Conservation (phyloP, 169 alveolate species). For the Plasmodium coatneyi region DNA sequence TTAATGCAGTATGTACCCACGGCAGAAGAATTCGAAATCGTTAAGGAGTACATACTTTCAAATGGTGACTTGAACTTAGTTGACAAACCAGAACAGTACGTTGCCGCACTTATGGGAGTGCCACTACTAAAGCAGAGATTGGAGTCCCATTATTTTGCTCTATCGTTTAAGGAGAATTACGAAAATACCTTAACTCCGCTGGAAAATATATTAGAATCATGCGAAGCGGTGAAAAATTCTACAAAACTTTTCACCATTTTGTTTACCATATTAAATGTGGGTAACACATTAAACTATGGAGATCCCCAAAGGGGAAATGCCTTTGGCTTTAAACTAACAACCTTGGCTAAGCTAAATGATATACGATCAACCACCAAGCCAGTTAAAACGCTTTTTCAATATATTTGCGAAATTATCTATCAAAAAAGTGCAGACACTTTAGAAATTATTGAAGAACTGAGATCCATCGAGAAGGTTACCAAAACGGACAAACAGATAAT, state of each 20-base stretch:
- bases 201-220: slow-evolving; percentile 83
- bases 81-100: slow-evolving; percentile 93
- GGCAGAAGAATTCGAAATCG: slow-evolving; percentile 88
- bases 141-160: slow-evolving; percentile 88
- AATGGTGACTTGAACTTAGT: slow-evolving; percentile 90
- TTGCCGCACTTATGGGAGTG: slow-evolving; percentile 90
- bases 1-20: slow-evolving; percentile 89
- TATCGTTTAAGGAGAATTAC: slow-evolving; percentile 87
- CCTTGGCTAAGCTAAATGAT: slow-evolving; percentile 88
- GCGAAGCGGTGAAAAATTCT: slow-evolving; percentile 86
- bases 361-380: slow-evolving; percentile 91
- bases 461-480: slow-evolving; percentile 78
- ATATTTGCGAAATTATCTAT: slow-evolving; percentile 81
- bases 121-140: slow-evolving; percentile 89
- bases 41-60: slow-evolving; percentile 87
- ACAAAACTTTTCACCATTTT: slow-evolving; percentile 84
- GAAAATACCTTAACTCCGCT: slow-evolving; percentile 86
- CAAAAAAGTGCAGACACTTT: slow-evolving; percentile 77
- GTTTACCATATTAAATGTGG: slow-evolving; percentile 87
- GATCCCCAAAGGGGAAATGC: slow-evolving; percentile 93
- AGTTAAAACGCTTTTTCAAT: slow-evolving; percentile 88
- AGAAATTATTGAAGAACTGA: slow-evolving; percentile 78
- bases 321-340: slow-evolving; percentile 90
- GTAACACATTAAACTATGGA: slow-evolving; percentile 89
- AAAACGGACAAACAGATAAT: slow-evolving; percentile 81